These are phyloP conservation scores for Tricholomella constricta DNA, from an alignment of 768 basidiomycete species.

Conservation along the genomic window DNA sequence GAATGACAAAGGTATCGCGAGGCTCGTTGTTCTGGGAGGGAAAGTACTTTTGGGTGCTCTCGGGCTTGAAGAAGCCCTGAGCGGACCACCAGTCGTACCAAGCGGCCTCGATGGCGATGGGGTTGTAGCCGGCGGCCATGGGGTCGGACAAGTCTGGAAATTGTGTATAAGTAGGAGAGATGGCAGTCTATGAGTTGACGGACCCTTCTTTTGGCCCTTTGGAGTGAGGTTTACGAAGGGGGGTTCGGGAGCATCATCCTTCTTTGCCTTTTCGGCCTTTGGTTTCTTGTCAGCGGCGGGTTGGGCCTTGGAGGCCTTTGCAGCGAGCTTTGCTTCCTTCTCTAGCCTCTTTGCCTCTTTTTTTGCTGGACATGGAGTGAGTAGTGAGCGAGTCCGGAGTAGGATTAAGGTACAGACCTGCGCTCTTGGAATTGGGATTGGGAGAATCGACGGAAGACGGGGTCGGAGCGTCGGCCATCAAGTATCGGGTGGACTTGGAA, in stretches of 20 bases:
- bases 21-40: slow-evolving; percentile 58
- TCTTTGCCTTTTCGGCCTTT: slow-evolving; percentile 75
- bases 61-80: slow-evolving; percentile 87
- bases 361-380: slow-evolving; percentile 51
- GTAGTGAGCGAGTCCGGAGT: neutral
- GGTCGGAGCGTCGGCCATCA: slow-evolving; percentile 27
- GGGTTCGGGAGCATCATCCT: slow-evolving; percentile 64
- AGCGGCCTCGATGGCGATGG: slow-evolving; percentile 88
- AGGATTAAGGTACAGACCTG: slow-evolving; percentile 27
- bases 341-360: slow-evolving; percentile 84
- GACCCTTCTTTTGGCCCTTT: slow-evolving; percentile 93
- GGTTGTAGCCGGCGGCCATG: slow-evolving; percentile 94
- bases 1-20: slow-evolving; percentile 80
- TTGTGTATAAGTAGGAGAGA: slow-evolving; percentile 3
- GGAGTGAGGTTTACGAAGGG: slow-evolving; percentile 90
- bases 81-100: slow-evolving; percentile 99
- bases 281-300: slow-evolving; percentile 63
- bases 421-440: slow-evolving; percentile 45
- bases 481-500: slow-evolving; percentile 4
- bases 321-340: slow-evolving; percentile 77
- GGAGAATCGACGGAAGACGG: too few species aligned
- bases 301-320: slow-evolving; percentile 59
- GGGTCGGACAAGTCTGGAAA: slow-evolving; percentile 75
- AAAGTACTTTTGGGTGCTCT: slow-evolving; percentile 38
- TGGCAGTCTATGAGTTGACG: slow-evolving; percentile 18